Evolutionary conservation across 1,284 basidiomycete species (phyloP).

Genomic region (Rhodofomes roseus): DNA sequence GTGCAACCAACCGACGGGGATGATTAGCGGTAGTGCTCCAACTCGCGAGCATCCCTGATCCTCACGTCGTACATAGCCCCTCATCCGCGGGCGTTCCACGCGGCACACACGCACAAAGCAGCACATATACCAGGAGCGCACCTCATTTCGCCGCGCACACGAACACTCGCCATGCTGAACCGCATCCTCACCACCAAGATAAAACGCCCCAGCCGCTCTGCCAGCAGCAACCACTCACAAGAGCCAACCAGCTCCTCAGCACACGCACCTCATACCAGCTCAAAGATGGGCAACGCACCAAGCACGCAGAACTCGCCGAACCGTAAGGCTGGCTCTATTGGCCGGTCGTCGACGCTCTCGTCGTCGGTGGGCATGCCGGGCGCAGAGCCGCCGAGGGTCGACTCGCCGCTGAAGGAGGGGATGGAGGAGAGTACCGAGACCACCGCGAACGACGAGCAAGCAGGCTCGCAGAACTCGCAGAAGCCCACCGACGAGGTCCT

Average conservation of each 20-base stretch:
- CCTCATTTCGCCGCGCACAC: neutral
- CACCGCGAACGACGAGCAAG: neutral
- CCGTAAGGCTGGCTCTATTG: neutral
- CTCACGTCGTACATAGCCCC: neutral
- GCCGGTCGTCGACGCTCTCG: slow-evolving; percentile 4
- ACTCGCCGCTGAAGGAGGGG: neutral
- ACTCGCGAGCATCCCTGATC: neutral
- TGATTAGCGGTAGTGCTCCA: neutral
- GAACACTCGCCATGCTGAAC: slow-evolving; percentile 1
- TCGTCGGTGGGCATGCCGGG: slow-evolving; percentile 6
- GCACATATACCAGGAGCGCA: neutral
- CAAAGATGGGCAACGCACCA: slow-evolving; percentile 9
- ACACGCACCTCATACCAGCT: neutral
- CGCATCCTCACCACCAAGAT: slow-evolving; percentile 1
- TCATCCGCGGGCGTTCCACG: neutral
- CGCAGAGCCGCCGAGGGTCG: slow-evolving; percentile 4
- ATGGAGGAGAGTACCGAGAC: neutral
- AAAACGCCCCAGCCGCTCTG: slow-evolving; percentile 1
- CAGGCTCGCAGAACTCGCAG: neutral
- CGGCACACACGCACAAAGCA: neutral
- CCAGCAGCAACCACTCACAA: neutral
- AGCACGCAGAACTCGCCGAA: slow-evolving; percentile 5
- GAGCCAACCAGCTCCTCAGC: neutral
- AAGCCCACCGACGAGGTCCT: neutral
- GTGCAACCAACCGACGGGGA: neutral